Percentiles rank a stretch among this genome's conserved stretches.
These are phyloP conservation scores for Fusarium protoensiforme DNA, from an alignment of 2,329 filamentous ascomycete species.

Conservation along the genomic window DNA sequence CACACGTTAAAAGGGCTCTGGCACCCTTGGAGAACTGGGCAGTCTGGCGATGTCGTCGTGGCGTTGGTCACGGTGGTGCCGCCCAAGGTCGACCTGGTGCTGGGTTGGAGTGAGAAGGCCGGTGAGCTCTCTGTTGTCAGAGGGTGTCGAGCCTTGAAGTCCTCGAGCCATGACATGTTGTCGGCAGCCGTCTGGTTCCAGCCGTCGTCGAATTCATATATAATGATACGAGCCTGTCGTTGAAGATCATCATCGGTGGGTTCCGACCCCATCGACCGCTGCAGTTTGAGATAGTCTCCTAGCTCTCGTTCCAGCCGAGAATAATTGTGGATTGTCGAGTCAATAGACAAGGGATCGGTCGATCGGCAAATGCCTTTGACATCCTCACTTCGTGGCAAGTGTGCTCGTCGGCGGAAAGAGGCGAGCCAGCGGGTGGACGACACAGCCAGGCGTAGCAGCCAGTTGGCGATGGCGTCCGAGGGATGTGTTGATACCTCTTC, in stretches of 20 bases:
- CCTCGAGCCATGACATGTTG: slow-evolving; percentile 62
- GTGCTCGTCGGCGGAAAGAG: slow-evolving; percentile 65
- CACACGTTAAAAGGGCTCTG: slow-evolving; percentile 6
- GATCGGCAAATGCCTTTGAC: slow-evolving; percentile 61
- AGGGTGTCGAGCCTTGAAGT: slow-evolving; percentile 62
- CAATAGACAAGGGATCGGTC: slow-evolving; percentile 65
- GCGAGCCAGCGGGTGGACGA: slow-evolving; percentile 65
- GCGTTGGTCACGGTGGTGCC: slow-evolving; percentile 27
- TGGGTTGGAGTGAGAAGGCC: slow-evolving; percentile 36
- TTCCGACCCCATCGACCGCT: slow-evolving; percentile 57
- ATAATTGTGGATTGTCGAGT: slow-evolving; percentile 70
- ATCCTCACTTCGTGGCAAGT: slow-evolving; percentile 67
- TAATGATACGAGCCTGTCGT: slow-evolving; percentile 67
- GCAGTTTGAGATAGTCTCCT: slow-evolving; percentile 60
- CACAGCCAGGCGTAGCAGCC: slow-evolving; percentile 65
- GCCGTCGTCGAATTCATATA: slow-evolving; percentile 70
- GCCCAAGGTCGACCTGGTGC: slow-evolving; percentile 25
- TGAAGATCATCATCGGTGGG: slow-evolving; percentile 67
- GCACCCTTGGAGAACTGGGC: slow-evolving; percentile 9
- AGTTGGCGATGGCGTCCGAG: slow-evolving; percentile 63
- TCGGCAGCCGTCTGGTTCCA: slow-evolving; percentile 74
- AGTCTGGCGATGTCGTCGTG: slow-evolving; percentile 26
- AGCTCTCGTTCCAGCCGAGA: slow-evolving; percentile 67
- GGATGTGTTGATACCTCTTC: slow-evolving; percentile 63
- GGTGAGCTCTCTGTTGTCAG: slow-evolving; percentile 36